Evolutionary conservation across 2,329 filamentous ascomycete species (phyloP), one percentile per base, ranked within the genome.

Genomic region (Diaporthe eres): DNA sequence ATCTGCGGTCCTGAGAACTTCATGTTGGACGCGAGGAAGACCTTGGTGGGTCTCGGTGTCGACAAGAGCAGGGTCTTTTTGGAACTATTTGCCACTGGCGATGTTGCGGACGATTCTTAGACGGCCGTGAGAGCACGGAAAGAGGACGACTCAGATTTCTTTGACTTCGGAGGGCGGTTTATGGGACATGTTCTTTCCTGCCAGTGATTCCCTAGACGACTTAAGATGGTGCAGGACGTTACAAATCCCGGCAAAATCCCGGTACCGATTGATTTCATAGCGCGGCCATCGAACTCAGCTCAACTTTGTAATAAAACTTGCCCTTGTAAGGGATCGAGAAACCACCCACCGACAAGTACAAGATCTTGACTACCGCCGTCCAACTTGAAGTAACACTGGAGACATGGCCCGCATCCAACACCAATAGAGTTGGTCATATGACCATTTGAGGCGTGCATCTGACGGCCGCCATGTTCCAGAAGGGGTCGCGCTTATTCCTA

Each of bases 1-100:
- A 85, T 94, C 72, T 96, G 94, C 80, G 94, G 94, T 0, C 94
- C 94, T 0, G 87, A 88, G 76, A 81, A 82, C 10, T 96, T 95
- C 86, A 96, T 96, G 94, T 79, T 87, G 13, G 89, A 90, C 51
- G 85, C 90, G 31, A 85, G 90, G 78, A 82, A 84, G 10, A 87
- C 85, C 78, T 85, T 95, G 74, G 84, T 87, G 78, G 84, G 80
- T 3, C 83, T 86, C 74, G 92, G 92, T 0, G 92, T 95, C 1
- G 83, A 85, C 1, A 82, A 83, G n/a, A 87, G 87, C 42, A 89
- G 90, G 78, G 88, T 94, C 73, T 89, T 92, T 80, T 87, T 94
- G 78, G 94, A 95, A 83, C 82, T 94, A 42, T 95, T 94, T 78
- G 89, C 87, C n/a, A 92, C 91, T 1, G 90, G 91, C 22, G 84